Evolutionary conservation across 2,329 filamentous ascomycete species (phyloP), one percentile per base, ranked within the genome.

Genomic region (Cladophialophora immunda): DNA sequence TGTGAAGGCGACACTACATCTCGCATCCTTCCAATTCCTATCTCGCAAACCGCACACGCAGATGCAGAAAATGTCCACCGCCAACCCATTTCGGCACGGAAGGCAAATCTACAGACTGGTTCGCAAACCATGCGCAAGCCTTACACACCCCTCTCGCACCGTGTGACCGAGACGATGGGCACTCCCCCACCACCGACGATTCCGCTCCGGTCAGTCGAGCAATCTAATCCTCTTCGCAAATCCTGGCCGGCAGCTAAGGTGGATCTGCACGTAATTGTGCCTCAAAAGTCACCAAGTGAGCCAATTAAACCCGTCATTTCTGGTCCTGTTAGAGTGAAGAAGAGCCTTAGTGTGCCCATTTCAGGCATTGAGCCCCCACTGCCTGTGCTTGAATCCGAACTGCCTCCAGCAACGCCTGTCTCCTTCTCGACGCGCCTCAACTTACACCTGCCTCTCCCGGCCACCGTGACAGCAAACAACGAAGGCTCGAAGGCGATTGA

Each of bases 371-470:
- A 36, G 9, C 41, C n/a, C n/a, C n/a, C n/a, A n/a, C n/a, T n/a
- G n/a, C n/a, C 38, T 27, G 27, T 19, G 25, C 9, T 36, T 27
- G 64, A 64, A 32, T 6, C 50, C n/a, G 41, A 64, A 7, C 6
- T 57, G 3, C 57, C 50, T 41, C 67, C 64, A 9, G 64, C 59
- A 53, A 68, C 67, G 32, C 64, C 67, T 36, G 54, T 54, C 8
- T 68, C 67, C 19, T 68, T 68, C 25, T 64, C 63, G n/a, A 62
- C 64, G 19, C 67, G 64, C 7, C 47, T 66, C 15, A 60, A 64
- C 9, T 25, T 66, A 25, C 22, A 66, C 29, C 32, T 53, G 22
- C 38, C 34, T 15, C 22, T 34, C 3, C 19, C 27, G 6, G 17
- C 6, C 29, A 38, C 59, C 17, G 47, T 15, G 8, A 30, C 13